Base-by-base conservation (phyloP, 306 rosid genomes). In the Acmispon strigosus region DNA sequence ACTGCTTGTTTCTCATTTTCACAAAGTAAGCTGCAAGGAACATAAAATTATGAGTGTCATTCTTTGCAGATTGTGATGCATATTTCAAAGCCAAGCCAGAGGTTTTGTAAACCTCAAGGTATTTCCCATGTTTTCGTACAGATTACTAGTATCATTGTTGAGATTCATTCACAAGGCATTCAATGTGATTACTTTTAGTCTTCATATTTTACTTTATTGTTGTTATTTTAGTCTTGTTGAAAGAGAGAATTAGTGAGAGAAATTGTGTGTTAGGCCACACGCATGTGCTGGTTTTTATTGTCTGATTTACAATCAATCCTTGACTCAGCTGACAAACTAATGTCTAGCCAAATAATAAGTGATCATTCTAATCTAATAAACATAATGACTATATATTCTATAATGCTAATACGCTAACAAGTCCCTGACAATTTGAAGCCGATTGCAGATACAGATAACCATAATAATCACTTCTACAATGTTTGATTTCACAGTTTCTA, bases 1-100 rank as follows among this genome's bases (percentile, higher is more conserved):
- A 88, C 86, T 0, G 97, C 96, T 83, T 94, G 96, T 73, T 87
- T 94, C 80, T 89, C 90, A 72, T 94, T 90, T 74, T 94, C 95
- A 53, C 98, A 94, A 57, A 94, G 92, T 76, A 94, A 53, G 50
- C 98, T 94, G 87, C 73, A 81, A 62, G 60, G 47, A 74, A 54
- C 49, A 10, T 67, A 9, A 16, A 69, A 50, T 62, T 29, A 36
- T 34, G 42, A 68, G 63, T 10, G 1, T 34, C 16, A 24, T 54
- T 54, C 12, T 48, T 64, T 53, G 55, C 37, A 36, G n/a, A 70
- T 52, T 27, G 48, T 24, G 32, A 69, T 66, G 70, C 16, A 83
- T 32, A 73, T 62, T 68, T 73, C n/a, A 77, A 7, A 77, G 62
- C 10, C 65, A 67, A 47, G 41, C 60, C 20, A 66, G 37, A 74